Conservation (phyloP, 2,329 filamentous ascomycete genomes). For the Cladosporium sp. region DNA sequence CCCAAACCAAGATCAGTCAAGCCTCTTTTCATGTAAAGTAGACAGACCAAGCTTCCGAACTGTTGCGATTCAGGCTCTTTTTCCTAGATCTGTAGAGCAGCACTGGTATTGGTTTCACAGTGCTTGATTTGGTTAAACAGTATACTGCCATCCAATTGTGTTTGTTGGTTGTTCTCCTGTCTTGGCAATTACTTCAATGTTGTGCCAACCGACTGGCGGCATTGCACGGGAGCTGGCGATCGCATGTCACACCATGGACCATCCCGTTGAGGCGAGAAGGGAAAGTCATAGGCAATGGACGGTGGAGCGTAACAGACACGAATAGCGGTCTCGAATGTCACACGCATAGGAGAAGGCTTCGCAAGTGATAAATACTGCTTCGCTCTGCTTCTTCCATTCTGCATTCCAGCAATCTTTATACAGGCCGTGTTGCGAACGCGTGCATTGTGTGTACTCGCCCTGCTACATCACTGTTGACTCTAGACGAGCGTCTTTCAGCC, state of each 20-base stretch:
- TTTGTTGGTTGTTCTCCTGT: background rate
- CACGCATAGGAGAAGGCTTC: background rate
- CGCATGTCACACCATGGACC: background rate
- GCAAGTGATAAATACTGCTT: background rate
- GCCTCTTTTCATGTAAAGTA: conserved; percentile 8
- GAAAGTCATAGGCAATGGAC: background rate
- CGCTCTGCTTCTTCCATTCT: background rate
- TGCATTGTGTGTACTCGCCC: too few species aligned
- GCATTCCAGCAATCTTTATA: conserved; percentile 3
- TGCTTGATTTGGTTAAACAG: background rate
- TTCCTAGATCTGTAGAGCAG: conserved; percentile 4
- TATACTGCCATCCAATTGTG: background rate
- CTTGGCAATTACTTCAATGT: background rate
- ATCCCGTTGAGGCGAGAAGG: conserved; percentile 3
- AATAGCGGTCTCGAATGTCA: background rate
- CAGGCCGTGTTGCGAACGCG: background rate
- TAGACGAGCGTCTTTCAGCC: background rate
- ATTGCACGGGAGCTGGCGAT: background rate
- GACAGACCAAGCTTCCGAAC: background rate
- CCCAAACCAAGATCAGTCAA: background rate
- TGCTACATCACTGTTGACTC: background rate
- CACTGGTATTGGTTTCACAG: conserved; percentile 1
- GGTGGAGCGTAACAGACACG: background rate
- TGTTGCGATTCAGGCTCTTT: background rate
- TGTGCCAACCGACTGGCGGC: background rate